Evolutionary conservation across 2,329 filamentous ascomycete species (phyloP), one percentile per base, ranked within the genome.

Genomic region (Pseudopyrenochaeta lycopersici): DNA sequence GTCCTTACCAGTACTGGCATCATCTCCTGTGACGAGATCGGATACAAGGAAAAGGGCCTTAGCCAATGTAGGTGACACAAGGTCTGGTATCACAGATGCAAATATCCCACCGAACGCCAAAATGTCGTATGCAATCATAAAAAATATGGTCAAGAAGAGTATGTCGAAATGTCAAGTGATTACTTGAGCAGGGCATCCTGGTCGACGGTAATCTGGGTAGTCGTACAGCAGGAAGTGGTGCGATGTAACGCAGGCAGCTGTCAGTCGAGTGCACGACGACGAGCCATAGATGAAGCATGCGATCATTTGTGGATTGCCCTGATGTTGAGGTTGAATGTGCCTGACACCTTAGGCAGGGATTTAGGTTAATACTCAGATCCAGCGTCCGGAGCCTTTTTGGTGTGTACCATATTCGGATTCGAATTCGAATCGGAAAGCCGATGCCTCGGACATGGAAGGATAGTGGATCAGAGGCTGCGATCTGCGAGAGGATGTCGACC

Each of bases 81-180:
- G 60, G 72, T 74, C 71, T 75, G 72, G 72, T 75, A 75, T 75
- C 72, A 73, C 69, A 64, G 52, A 60, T 64, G 55, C 49, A 56
- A 56, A 63, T 51, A 49, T 59, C 60, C 49, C 60, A 49, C 64
- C 61, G 56, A 71, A 70, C 66, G 59, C 66, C 70, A 52, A 62
- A 64, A 64, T 54, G 52, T 70, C 63, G 53, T 71, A 50, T 67
- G 58, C 58, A 53, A 58, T 71, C 71, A 54, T 75, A 49, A 71
- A 49, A 71, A 67, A 55, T 67, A 63, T 69, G 54, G 68, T 55
- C 46, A 58, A 47, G 58, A 63, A 61, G 45, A 54, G 46, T 48
- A 56, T 17, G 44, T 51, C 43, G 54, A 49, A 46, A 60, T 52
- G 52, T 61, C 53, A 63, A 58, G 56, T 58, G 45, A 46, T 58